Conservation (phyloP, 352 stramenopile species). For the Globisporangium echinulatum region DNA sequence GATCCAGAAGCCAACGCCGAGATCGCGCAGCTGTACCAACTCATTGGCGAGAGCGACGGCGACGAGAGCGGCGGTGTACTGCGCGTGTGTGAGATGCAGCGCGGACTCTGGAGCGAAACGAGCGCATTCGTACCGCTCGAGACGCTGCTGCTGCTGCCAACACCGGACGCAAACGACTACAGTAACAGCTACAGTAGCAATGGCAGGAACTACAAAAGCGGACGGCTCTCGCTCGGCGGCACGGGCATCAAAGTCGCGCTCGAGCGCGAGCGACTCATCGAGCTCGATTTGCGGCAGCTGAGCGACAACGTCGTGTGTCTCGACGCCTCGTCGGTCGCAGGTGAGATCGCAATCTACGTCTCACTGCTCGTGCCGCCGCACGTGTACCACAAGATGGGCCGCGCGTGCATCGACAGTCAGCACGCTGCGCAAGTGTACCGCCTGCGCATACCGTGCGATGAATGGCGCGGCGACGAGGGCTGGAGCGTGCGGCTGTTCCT, state of each 20-base stretch:
- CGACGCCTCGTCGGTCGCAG: slow-evolving; percentile 20
- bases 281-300: slow-evolving; percentile 44
- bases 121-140: slow-evolving; percentile 5
- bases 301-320: slow-evolving; percentile 37
- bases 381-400: slow-evolving; percentile 24
- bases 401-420: slow-evolving; percentile 28
- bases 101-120: slow-evolving; percentile 9
- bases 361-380: slow-evolving; percentile 32
- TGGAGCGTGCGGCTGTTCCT: slow-evolving; percentile 47
- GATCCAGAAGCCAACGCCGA: slow-evolving; percentile 24
- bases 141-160: slow-evolving; percentile 8
- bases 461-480: slow-evolving; percentile 7
- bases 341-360: slow-evolving; percentile 23
- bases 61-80: background rate
- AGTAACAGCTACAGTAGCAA: too few relatives aligned
- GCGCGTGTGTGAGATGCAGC: slow-evolving; percentile 1
- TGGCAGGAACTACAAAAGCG: too few relatives aligned
- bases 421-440: slow-evolving; percentile 32
- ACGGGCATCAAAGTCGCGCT: slow-evolving; percentile 14
- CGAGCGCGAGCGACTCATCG: slow-evolving; percentile 16
- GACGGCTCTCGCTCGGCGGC: slow-evolving; percentile 2
- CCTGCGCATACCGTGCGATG: background rate
- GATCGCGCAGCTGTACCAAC: slow-evolving; percentile 4
- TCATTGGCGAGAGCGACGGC: background rate
- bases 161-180: slow-evolving; percentile 8